These are phyloP conservation scores for Alloascoidea africana DNA, from an alignment of 805 yeast species.

Conservation along the genomic window DNA sequence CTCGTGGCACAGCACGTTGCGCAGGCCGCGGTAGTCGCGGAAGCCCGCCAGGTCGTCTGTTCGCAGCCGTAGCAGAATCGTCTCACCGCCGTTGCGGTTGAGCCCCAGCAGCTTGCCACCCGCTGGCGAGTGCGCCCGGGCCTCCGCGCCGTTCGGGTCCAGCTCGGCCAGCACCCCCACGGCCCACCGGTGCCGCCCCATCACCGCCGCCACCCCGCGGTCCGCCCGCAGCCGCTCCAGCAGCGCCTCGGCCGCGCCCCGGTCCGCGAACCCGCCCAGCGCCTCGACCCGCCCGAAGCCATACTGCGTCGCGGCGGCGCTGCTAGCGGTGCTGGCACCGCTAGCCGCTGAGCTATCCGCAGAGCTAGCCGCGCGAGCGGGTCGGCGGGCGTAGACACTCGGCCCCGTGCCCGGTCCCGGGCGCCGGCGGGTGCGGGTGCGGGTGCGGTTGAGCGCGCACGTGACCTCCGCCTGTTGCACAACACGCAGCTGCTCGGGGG, in stretches of 20 bases:
- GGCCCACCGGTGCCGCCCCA: slow-evolving; percentile 18
- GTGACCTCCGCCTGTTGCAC: slow-evolving; percentile 12
- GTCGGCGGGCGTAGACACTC: too few relatives aligned
- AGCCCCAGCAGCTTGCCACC: slow-evolving; percentile 16
- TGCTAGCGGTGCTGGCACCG: too few relatives aligned
- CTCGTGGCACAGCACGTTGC: slow-evolving; percentile 22
- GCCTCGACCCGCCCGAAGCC: slow-evolving; percentile 16
- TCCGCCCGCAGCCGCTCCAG: slow-evolving; percentile 18
- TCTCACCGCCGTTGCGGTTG: slow-evolving; percentile 18
- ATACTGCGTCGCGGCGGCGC: too few relatives aligned
- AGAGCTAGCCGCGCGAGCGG: too few relatives aligned
- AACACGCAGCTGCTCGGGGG: slow-evolving; percentile 11
- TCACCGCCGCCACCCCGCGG: slow-evolving; percentile 19
- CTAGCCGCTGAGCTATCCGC: too few relatives aligned
- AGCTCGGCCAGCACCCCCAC: slow-evolving; percentile 21
- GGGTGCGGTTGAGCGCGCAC: too few relatives aligned
- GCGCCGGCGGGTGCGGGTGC: too few relatives aligned
- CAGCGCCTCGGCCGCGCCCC: slow-evolving; percentile 14
- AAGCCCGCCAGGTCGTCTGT: slow-evolving; percentile 23
- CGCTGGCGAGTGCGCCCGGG: too few relatives aligned
- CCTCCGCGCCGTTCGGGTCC: slow-evolving; percentile 18
- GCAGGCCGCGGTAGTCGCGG: slow-evolving; percentile 17
- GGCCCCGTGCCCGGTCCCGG: too few relatives aligned
- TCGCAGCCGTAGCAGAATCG: slow-evolving; percentile 19
- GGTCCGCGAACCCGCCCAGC: slow-evolving; percentile 15